Percentiles rank a stretch among this genome's conserved stretches.
Evolutionary conservation across 2,329 filamentous ascomycete species (phyloP).

Genomic region (Diaporthe sp.): DNA sequence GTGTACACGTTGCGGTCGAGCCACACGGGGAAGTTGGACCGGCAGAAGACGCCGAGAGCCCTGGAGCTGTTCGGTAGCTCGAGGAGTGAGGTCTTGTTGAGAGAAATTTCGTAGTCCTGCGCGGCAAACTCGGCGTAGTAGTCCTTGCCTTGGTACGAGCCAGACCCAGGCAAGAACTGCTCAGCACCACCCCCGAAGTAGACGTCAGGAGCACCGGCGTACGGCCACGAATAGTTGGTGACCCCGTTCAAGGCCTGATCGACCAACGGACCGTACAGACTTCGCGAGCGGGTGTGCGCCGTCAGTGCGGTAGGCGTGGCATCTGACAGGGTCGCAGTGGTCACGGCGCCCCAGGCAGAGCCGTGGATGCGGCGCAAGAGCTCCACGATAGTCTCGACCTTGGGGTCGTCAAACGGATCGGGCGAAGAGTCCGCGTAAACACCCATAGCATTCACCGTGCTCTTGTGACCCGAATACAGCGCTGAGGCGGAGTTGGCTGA

Average conservation of each 20-base stretch:
- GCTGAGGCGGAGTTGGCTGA: constrained; percentile 87
- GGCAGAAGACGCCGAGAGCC: constrained; percentile 82
- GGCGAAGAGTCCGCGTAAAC: constrained; percentile 83
- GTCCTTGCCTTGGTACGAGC: constrained; percentile 76
- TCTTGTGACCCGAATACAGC: constrained; percentile 86
- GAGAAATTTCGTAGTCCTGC: constrained; percentile 76
- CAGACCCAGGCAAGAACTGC: constrained; percentile 75
- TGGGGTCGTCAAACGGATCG: constrained; percentile 82
- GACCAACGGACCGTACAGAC: constrained; percentile 76
- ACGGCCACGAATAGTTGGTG: constrained; percentile 84
- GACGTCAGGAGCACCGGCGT: constrained; percentile 79
- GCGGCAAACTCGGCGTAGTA: constrained; percentile 83
- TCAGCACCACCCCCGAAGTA: constrained; percentile 87
- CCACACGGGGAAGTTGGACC: constrained; percentile 83
- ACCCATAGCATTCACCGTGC: constrained; percentile 82
- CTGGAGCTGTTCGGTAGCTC: constrained; percentile 66
- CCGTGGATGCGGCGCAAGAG: constrained; percentile 72
- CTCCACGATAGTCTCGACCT: constrained; percentile 85
- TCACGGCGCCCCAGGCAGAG: constrained; percentile 73
- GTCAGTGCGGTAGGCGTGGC: constrained; percentile 82
- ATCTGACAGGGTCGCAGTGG: constrained; percentile 84
- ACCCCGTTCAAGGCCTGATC: constrained; percentile 81
- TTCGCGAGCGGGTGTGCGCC: constrained; percentile 77
- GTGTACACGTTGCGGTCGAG: constrained; percentile 86
- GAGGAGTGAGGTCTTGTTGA: constrained; percentile 79